Evolutionary conservation across 305 asterid genomes (phyloP).

Genomic region (Striga hermonthica): DNA sequence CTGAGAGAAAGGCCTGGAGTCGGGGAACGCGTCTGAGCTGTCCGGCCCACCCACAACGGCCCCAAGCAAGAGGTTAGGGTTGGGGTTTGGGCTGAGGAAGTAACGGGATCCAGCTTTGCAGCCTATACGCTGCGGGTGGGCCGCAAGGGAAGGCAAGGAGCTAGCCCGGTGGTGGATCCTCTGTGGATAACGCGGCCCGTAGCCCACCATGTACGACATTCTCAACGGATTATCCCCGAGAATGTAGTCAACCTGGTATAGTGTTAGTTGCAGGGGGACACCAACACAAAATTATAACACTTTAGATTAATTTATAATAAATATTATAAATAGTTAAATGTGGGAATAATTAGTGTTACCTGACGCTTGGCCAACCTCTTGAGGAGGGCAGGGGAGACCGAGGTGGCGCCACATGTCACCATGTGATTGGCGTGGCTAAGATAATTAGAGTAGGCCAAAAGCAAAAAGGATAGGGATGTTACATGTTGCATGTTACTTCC

Average conservation of each 20-base stretch:
- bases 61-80: constrained; percentile 66
- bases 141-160: constrained; percentile 56
- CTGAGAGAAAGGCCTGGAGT: constrained; percentile 71
- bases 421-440: constrained; percentile 75
- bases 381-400: constrained; percentile 72
- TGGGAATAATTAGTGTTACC: constrained; percentile 36
- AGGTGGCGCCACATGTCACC: constrained; percentile 63
- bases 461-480: constrained; percentile 75
- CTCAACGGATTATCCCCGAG: constrained; percentile 83
- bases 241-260: constrained; percentile 84
- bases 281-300: neutral
- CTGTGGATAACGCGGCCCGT: constrained; percentile 60
- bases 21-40: constrained; percentile 61
- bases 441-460: constrained; percentile 76
- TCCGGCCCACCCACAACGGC: constrained; percentile 91
- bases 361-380: constrained; percentile 73
- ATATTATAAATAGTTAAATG: too few species aligned
- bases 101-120: constrained; percentile 72
- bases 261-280: too few species aligned
- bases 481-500: constrained; percentile 94
- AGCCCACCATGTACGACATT: constrained; percentile 95
- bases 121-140: constrained; percentile 62
- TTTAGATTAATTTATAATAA: neutral
- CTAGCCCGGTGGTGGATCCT: constrained; percentile 87
- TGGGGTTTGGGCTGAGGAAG: constrained; percentile 59